phyloP scores from a whole-genome alignment of 2,329 filamentous ascomycete species.

The Plenodomus lindquistii region DNA sequence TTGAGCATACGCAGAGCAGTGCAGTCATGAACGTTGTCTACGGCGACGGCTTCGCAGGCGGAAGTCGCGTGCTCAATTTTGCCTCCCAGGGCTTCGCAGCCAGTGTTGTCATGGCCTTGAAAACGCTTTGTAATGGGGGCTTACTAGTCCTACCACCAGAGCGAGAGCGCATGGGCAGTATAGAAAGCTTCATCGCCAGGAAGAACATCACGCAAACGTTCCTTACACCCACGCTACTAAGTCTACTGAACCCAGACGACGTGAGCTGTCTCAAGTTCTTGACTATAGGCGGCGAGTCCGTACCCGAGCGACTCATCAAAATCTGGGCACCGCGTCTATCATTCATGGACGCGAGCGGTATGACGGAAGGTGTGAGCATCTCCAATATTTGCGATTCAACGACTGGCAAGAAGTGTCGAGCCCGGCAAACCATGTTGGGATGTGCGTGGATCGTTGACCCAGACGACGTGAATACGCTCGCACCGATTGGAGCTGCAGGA shows the following conservation, averaged over 20 bases:
- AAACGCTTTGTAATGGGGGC: conserved; percentile 5
- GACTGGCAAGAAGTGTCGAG: too few species aligned
- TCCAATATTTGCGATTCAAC: too few species aligned
- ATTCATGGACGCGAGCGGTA: conserved; percentile 4
- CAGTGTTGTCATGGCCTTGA: conserved; percentile 3
- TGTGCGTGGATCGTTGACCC: too few species aligned
- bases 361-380: too few species aligned
- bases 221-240: conserved; percentile 4
- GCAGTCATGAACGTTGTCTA: conserved; percentile 4
- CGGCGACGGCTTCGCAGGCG: conserved; percentile 1
- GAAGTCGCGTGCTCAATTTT: conserved; percentile 5
- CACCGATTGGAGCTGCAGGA: too few species aligned
- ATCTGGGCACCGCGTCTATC: conserved; percentile 5
- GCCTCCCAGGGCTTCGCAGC: conserved; percentile 6
- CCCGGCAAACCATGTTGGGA: too few species aligned
- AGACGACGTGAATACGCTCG: too few species aligned
- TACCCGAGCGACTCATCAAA: conserved; percentile 3
- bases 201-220: conserved; percentile 4
- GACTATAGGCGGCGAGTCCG: conserved; percentile 4
- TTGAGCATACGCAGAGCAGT: conserved; percentile 29
- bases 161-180: conserved; percentile 6
- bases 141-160: conserved; percentile 4
- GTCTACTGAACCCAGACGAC: conserved; percentile 3
- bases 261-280: conserved; percentile 4
- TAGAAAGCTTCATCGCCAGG: conserved; percentile 5